Evolutionary conservation across 1,284 basidiomycete genomes (phyloP).

Genomic region (Testicularia cyperi): DNA sequence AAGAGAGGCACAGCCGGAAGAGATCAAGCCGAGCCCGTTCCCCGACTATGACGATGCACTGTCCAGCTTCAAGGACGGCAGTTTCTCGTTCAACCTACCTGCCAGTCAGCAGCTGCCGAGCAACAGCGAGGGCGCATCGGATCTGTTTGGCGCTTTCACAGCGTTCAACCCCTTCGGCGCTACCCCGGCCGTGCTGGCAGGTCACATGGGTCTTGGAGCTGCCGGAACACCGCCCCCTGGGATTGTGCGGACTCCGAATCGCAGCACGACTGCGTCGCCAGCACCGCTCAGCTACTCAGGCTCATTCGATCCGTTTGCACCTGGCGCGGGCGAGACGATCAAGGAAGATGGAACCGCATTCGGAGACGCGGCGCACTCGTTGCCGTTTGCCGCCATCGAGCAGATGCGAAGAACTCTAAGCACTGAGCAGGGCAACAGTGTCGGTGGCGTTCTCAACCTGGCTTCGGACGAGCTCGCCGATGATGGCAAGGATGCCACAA

Average conservation of each 20-base stretch:
- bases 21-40: slow-evolving; percentile 46
- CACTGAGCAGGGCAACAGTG: slow-evolving; percentile 18
- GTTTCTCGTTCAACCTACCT: slow-evolving; percentile 54
- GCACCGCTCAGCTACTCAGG: slow-evolving; percentile 50
- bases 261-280: slow-evolving; percentile 34
- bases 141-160: slow-evolving; percentile 28
- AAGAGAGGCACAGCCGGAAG: slow-evolving; percentile 74
- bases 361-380: slow-evolving; percentile 14
- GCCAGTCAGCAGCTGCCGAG: slow-evolving; percentile 18
- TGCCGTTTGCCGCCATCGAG: slow-evolving; percentile 41
- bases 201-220: slow-evolving; percentile 15
- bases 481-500: slow-evolving; percentile 12
- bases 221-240: slow-evolving; percentile 27
- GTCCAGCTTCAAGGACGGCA: slow-evolving; percentile 49
- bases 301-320: slow-evolving; percentile 57
- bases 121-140: slow-evolving; percentile 24
- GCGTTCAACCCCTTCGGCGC: slow-evolving; percentile 34
- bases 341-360: slow-evolving; percentile 28
- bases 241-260: slow-evolving; percentile 22
- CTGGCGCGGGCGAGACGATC: slow-evolving; percentile 39
- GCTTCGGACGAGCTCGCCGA: slow-evolving; percentile 20
- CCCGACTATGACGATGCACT: slow-evolving; percentile 56
- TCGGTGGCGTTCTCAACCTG: slow-evolving; percentile 2
- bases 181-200: slow-evolving; percentile 24
- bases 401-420: slow-evolving; percentile 42